These are phyloP conservation scores for Globisporangium okanoganense DNA, from an alignment of 352 stramenopile genomes.

Conservation along the genomic window DNA sequence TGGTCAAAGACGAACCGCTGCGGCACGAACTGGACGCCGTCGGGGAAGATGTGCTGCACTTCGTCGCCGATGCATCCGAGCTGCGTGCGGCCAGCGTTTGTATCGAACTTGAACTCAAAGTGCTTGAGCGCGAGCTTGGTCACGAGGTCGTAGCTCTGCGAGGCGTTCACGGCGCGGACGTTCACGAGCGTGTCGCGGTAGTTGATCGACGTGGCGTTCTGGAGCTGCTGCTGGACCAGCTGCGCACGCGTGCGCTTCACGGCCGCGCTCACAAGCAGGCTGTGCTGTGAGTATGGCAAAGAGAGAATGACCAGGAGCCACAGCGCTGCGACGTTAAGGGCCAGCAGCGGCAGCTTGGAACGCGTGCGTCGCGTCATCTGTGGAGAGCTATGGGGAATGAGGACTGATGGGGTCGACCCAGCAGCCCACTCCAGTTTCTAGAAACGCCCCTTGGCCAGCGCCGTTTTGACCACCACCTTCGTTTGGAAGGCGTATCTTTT, in stretches of 20 bases:
- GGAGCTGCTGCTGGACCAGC: constrained; percentile 10
- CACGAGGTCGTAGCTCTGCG: constrained; percentile 43
- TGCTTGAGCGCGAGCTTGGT: constrained; percentile 47
- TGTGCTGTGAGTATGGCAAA: background rate
- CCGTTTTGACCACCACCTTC: no score
- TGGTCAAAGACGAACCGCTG: constrained; percentile 55
- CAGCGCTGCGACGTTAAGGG: background rate
- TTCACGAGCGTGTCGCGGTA: constrained; percentile 52
- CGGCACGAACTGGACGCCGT: constrained; percentile 65
- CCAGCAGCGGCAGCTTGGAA: background rate
- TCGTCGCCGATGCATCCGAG: constrained; percentile 70
- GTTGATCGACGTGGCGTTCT: constrained; percentile 14
- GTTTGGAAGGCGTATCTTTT: no score
- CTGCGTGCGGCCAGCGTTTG: constrained; percentile 56
- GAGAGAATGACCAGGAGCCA: background rate
- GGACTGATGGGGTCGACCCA: no score
- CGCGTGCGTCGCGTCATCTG: background rate
- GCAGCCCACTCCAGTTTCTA: no score
- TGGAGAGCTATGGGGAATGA: no score
- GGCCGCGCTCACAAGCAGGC: background rate
- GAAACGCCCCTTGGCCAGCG: no score
- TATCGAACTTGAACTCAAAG: constrained; percentile 84
- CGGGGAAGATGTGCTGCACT: constrained; percentile 49
- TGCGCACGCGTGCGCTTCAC: constrained; percentile 15
- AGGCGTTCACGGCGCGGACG: constrained; percentile 36